Evolutionary conservation across 176 grass and related monocot genomes (phyloP), one percentile per base, ranked within the genome.

Genomic region (Phoenix dactylifera): DNA sequence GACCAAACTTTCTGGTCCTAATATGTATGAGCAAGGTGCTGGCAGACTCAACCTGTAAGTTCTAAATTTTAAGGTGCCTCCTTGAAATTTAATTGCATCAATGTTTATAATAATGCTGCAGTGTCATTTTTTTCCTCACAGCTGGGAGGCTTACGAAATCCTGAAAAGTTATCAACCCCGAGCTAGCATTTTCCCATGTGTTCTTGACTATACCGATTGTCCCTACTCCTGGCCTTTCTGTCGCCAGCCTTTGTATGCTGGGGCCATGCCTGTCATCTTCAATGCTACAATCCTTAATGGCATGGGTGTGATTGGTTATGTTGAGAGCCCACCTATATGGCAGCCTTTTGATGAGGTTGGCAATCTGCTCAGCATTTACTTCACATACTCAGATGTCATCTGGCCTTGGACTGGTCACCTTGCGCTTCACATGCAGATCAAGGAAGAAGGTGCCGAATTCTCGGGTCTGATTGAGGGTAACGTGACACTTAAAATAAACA

Each of bases 361-460:
- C 60, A 91, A 91, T 79, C 78, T 97, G 58, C 86, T 97, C 54
- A 90, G 71, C 55, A 72, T 97, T 64, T 83, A 87, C 72, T 97
- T 91, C 66, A 88, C 81, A 15, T 97, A 97, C 73, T 97, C 92
- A 26, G 69, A 80, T 76, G 73, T 90, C 53, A 97, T 97, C 72
- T 97, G 92, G 92, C 92, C 92, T 63, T 97, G 92, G 92, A 91
- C 92, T 16, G 92, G 92, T 19, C 88, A 85, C 52, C 83, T 97
- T 63, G 80, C 86, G 19, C 83, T 97, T 44, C 86, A 97, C 69
- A 72, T 97, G 78, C 86, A 97, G 83, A 83, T 97, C 60, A 97
- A 88, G 76, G 81, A 88, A 12, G 92, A 97, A 87, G 92, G 92
- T 54, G 71, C 69, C 67, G 72, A 85, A 24, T 97, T 85, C 57